These are phyloP conservation scores for Diospyros kaki DNA, from an alignment of 148 eudicot species.

Conservation along the genomic window DNA sequence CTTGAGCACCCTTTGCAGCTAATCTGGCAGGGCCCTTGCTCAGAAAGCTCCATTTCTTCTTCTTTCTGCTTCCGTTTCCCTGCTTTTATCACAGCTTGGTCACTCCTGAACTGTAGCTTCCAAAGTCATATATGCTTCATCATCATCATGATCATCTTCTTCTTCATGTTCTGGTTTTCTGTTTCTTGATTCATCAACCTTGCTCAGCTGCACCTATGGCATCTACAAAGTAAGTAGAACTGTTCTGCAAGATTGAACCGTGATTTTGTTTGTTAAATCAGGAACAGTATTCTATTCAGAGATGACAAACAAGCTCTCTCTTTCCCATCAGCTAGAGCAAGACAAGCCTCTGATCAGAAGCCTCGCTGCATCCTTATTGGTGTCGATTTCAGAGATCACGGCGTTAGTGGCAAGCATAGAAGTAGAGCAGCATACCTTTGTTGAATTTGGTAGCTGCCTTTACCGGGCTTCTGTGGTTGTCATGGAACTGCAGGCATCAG, in stretches of 20 bases:
- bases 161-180: too few relatives aligned
- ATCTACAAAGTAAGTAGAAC: neutral
- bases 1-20: neutral
- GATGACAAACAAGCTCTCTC: neutral
- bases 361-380: slow-evolving; percentile 34
- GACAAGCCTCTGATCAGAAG: slow-evolving; percentile 18
- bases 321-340: slow-evolving; percentile 34
- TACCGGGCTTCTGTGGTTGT: slow-evolving; percentile 53
- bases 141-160: too few relatives aligned
- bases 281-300: neutral
- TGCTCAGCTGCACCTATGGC: too few relatives aligned
- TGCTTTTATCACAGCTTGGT: too few relatives aligned
- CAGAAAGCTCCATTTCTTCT: too few relatives aligned
- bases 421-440: slow-evolving; percentile 34
- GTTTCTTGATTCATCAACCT: too few relatives aligned
- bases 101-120: too few relatives aligned
- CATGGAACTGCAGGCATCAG: slow-evolving; percentile 44
- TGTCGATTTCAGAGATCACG: slow-evolving; percentile 47
- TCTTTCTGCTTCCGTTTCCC: too few relatives aligned
- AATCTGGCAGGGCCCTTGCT: too few relatives aligned
- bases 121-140: too few relatives aligned
- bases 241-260: neutral
- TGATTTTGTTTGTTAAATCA: neutral
- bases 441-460: slow-evolving; percentile 52
- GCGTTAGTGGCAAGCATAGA: slow-evolving; percentile 29